These are phyloP conservation scores for Chaetothyriales sp. DNA, from an alignment of 2,329 filamentous ascomycete genomes.

Conservation along the genomic window DNA sequence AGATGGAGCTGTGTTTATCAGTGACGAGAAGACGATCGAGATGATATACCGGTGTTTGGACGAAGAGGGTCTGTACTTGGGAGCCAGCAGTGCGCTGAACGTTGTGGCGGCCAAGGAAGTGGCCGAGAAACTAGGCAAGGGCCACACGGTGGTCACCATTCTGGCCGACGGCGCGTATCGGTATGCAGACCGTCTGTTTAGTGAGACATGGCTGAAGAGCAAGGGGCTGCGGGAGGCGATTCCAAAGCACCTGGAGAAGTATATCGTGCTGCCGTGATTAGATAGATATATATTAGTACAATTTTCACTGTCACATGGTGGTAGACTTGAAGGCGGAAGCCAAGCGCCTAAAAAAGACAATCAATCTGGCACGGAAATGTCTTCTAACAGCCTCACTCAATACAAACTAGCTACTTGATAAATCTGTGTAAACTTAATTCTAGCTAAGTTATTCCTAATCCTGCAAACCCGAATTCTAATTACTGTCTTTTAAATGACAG, in stretches of 20 bases:
- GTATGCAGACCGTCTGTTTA: conserved; percentile 90
- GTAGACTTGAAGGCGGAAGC: too few species aligned
- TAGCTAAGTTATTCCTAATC: too few species aligned
- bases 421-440: too few species aligned
- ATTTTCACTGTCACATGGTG: neutral
- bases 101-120: conserved; percentile 92
- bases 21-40: conserved; percentile 86
- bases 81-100: conserved; percentile 85
- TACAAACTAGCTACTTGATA: too few species aligned
- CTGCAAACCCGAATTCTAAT: too few species aligned
- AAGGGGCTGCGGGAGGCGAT: conserved; percentile 74
- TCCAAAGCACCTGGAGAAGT: conserved; percentile 75
- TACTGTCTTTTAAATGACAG: too few species aligned
- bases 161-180: conserved; percentile 94
- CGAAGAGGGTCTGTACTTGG: conserved; percentile 89
- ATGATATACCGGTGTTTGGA: conserved; percentile 97
- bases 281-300: neutral
- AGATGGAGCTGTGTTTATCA: conserved; percentile 72
- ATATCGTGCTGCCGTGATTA: conserved; percentile 64
- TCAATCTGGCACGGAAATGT: too few species aligned
- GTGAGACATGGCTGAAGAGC: conserved; percentile 71
- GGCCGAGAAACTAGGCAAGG: conserved; percentile 75
- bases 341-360: too few species aligned
- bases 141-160: conserved; percentile 83
- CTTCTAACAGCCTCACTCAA: too few species aligned